These are phyloP conservation scores for Ballota nigra DNA, from an alignment of 257 asterid species.

Conservation along the genomic window DNA sequence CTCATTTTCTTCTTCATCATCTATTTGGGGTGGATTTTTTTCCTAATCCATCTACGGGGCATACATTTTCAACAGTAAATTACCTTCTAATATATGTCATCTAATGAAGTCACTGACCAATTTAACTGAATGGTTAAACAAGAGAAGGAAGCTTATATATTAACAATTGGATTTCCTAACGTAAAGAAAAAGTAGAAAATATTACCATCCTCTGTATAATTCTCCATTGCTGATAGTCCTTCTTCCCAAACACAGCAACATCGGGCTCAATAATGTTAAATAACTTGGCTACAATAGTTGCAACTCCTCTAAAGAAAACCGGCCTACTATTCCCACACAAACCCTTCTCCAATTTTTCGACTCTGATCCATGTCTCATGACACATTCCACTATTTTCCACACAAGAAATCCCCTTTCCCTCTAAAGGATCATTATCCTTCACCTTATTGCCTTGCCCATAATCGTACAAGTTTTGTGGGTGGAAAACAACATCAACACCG, in stretches of 20 bases:
- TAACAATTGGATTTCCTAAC: background rate
- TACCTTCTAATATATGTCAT: background rate
- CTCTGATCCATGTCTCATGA: constrained; percentile 90
- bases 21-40: background rate
- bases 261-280: constrained; percentile 90
- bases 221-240: constrained; percentile 96
- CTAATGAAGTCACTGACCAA: background rate
- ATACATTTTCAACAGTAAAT: background rate
- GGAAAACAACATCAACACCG: constrained; percentile 60
- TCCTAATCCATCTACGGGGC: background rate
- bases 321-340: constrained; percentile 93
- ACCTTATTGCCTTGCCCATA: constrained; percentile 25
- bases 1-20: background rate
- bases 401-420: constrained; percentile 50
- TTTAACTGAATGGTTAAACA: background rate
- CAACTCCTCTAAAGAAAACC: constrained; percentile 88
- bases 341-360: constrained; percentile 72
- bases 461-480: constrained; percentile 71
- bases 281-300: constrained; percentile 85
- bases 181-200: constrained; percentile 11
- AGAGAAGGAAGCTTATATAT: background rate
- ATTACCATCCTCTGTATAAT: constrained; percentile 73
- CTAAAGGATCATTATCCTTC: constrained; percentile 7
- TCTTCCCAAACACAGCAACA: constrained; percentile 91
- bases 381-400: constrained; percentile 64